phyloP scores from a whole-genome alignment of 1,284 basidiomycete genomes.

The Moesziomyces sp. region DNA sequence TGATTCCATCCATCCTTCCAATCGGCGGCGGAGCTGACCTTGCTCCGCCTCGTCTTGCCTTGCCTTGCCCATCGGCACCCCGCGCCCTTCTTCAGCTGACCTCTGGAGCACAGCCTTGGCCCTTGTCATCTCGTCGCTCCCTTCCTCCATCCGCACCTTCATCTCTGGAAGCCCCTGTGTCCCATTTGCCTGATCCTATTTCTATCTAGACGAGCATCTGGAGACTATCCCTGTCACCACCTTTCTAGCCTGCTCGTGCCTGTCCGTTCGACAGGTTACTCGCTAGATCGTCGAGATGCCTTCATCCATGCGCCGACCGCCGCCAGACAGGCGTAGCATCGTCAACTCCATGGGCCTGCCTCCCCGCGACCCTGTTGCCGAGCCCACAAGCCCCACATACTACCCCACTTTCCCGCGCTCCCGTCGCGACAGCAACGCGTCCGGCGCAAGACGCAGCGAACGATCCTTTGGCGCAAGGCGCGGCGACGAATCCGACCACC shows the following conservation, averaged over 20 bases:
- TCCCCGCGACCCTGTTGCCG: conserved; percentile 27
- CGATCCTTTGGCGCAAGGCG: conserved; percentile 32
- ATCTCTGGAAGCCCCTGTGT: too few species aligned
- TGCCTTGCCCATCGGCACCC: too few species aligned
- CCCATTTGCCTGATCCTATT: too few species aligned
- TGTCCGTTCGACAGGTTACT: not conserved
- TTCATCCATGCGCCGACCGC: conserved; percentile 17
- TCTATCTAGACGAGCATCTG: not conserved
- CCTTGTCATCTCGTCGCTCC: too few species aligned
- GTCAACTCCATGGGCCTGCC: conserved; percentile 42
- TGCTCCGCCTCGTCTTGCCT: too few species aligned
- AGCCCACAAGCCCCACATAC: conserved; percentile 30
- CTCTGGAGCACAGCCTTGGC: too few species aligned
- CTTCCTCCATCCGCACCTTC: too few species aligned
- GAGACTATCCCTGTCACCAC: conserved; percentile 1
- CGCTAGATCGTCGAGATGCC: conserved; percentile 20
- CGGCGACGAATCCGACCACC: conserved; percentile 6
- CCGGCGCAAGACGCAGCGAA: conserved; percentile 18
- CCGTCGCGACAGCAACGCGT: conserved; percentile 22
- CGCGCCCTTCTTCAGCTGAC: too few species aligned
- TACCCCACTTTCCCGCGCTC: conserved; percentile 28
- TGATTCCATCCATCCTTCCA: too few species aligned
- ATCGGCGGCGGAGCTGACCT: too few species aligned
- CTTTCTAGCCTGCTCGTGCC: not conserved
- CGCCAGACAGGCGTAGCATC: conserved; percentile 39